Evolutionary conservation across 495 filamentous ascomycete genomes (phyloP).

Genomic region (Ramalina peruviana): DNA sequence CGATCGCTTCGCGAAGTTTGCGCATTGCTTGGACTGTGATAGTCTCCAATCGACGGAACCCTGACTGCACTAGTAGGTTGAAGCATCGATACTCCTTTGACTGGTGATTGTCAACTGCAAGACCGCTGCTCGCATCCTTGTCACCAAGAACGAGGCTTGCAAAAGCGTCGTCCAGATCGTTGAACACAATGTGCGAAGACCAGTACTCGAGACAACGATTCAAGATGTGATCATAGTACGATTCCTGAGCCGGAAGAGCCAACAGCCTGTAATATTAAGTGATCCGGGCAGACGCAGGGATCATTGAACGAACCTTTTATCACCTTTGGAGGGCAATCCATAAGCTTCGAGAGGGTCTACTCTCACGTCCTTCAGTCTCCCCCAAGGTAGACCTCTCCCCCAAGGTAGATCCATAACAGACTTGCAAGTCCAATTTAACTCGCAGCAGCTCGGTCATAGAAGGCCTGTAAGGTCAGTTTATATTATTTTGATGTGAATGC

Average conservation of each 20-base stretch:
- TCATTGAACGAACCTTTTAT: conserved; percentile 40
- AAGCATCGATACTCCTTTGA: not conserved
- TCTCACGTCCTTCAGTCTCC: conserved; percentile 55
- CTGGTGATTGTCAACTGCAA: conserved; percentile 10
- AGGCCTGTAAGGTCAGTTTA: too few relatives aligned
- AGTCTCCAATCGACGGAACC: conserved; percentile 23
- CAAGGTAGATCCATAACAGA: too few relatives aligned
- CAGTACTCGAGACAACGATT: conserved; percentile 81
- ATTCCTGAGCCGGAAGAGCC: conserved; percentile 58
- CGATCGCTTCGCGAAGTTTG: conserved; percentile 80
- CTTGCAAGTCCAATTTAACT: too few relatives aligned
- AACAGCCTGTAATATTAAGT: conserved; percentile 43
- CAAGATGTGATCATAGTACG: conserved; percentile 74
- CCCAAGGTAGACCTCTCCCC: conserved; percentile 32
- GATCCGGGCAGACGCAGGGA: conserved; percentile 3
- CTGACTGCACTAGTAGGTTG: not conserved
- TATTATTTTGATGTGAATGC: too few relatives aligned
- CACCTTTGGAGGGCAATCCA: conserved; percentile 80
- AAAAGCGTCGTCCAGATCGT: conserved; percentile 60
- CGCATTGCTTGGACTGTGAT: conserved; percentile 60
- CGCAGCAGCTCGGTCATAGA: too few relatives aligned
- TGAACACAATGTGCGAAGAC: conserved; percentile 46
- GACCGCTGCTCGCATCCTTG: conserved; percentile 23
- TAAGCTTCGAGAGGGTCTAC: conserved; percentile 61
- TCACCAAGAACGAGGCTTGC: conserved; percentile 33